phyloP scores from a whole-genome alignment of 2,329 filamentous ascomycete genomes.

The Cladophialophora chaetospira region DNA sequence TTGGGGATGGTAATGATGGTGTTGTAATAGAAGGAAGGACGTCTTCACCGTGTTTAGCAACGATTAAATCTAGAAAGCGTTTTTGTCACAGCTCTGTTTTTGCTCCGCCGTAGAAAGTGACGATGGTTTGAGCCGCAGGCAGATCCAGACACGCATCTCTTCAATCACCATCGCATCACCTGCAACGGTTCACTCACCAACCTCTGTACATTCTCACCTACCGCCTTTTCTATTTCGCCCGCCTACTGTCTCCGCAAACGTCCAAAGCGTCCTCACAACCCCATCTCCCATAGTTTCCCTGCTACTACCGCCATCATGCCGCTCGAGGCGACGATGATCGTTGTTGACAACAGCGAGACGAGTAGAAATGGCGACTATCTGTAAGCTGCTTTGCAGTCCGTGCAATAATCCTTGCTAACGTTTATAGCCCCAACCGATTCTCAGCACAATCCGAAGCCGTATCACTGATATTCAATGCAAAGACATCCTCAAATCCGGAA shows the following conservation, averaged over 20 bases:
- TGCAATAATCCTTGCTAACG: neutral
- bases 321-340: conserved; percentile 98
- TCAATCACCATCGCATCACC: neutral
- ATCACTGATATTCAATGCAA: conserved; percentile 91
- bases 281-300: neutral
- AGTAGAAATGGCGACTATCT: conserved; percentile 93
- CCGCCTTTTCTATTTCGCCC: neutral
- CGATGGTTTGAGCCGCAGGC: too few species aligned
- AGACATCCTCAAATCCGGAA: conserved; percentile 93
- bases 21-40: neutral
- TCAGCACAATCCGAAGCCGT: conserved; percentile 95
- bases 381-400: conserved; percentile 42
- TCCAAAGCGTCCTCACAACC: too few species aligned
- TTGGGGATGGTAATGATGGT: conserved; percentile 2
- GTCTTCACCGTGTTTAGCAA: too few species aligned
- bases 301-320: conserved; percentile 72
- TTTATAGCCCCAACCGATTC: conserved; percentile 78
- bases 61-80: neutral
- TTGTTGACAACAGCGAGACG: conserved; percentile 97
- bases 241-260: too few species aligned
- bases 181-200: neutral
- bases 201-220: neutral
- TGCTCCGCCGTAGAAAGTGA: neutral
- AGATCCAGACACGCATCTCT: neutral
- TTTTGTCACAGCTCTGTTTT: neutral